Evolutionary conservation across 176 grass and related monocot genomes (phyloP).

Genomic region (Echinochloa phyllopogon): DNA sequence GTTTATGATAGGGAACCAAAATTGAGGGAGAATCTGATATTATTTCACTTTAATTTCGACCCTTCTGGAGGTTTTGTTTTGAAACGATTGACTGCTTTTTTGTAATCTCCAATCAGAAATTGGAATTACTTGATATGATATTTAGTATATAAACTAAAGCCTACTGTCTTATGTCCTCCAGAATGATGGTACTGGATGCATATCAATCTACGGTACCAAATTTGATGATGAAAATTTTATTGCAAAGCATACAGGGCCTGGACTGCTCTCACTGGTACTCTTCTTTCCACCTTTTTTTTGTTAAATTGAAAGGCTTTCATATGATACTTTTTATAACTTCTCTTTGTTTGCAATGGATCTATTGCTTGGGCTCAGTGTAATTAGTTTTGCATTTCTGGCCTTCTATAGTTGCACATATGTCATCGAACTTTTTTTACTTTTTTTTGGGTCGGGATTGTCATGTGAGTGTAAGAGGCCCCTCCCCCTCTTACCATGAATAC

Average conservation of each 20-base stretch:
- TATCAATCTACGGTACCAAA: slow-evolving; percentile 86
- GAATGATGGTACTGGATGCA: slow-evolving; percentile 93
- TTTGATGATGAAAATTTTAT: slow-evolving; percentile 99
- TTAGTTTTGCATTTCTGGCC: background rate
- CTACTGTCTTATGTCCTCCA: slow-evolving; percentile 38
- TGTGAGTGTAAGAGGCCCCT: background rate
- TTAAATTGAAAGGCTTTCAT: background rate
- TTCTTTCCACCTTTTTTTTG: background rate
- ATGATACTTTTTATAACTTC: slow-evolving; percentile 13
- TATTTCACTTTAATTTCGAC: background rate
- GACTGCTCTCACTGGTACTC: slow-evolving; percentile 88
- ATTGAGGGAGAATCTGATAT: background rate
- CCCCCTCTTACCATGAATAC: background rate
- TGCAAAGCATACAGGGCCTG: slow-evolving; percentile 94
- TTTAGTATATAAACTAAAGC: slow-evolving; percentile 28
- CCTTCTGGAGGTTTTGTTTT: background rate
- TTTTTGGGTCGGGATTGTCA: background rate
- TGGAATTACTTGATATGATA: background rate
- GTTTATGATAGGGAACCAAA: slow-evolving; percentile 6
- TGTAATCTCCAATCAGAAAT: slow-evolving; percentile 10
- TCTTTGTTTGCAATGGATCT: background rate
- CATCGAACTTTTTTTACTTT: background rate
- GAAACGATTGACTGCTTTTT: background rate
- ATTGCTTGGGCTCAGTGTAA: background rate
- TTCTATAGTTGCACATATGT: background rate